Evolutionary conservation across 1,139 yeast species (phyloP).

Genomic region (Saccharomycopsis crataegensis): DNA sequence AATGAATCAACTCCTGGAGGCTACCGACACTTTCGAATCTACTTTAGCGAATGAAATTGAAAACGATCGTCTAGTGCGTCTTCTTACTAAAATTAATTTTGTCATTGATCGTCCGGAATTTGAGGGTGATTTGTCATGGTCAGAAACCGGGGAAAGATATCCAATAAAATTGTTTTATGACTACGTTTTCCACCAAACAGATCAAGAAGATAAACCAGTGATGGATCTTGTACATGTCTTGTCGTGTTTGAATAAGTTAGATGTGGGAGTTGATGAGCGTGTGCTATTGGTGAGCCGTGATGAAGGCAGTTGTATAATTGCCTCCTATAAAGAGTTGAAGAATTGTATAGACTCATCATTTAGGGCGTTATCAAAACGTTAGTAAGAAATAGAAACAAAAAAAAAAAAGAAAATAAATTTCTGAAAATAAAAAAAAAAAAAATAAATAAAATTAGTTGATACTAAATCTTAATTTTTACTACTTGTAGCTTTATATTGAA

Average conservation of each 20-base stretch:
- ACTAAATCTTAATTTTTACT: not conserved
- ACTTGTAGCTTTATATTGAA: not conserved
- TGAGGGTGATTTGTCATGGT: conserved; percentile 49
- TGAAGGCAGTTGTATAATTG: conserved; percentile 72
- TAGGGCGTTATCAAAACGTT: conserved; percentile 20
- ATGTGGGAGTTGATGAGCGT: conserved; percentile 86
- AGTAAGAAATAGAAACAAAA: not conserved
- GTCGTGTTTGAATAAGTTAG: conserved; percentile 74
- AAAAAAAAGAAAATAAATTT: not conserved
- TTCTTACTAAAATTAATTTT: conserved; percentile 73
- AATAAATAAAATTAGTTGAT: not conserved
- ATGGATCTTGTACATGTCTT: conserved; percentile 81
- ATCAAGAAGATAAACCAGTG: conserved; percentile 69
- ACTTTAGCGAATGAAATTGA: conserved; percentile 71
- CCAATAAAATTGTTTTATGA: conserved; percentile 75
- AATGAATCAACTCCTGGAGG: conserved; percentile 49
- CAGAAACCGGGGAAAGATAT: conserved; percentile 70
- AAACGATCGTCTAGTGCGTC: conserved; percentile 78
- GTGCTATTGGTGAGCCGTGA: conserved; percentile 74
- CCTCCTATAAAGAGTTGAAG: conserved; percentile 72
- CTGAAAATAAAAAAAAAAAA: not conserved
- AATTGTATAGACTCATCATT: conserved; percentile 68
- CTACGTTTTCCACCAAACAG: conserved; percentile 77
- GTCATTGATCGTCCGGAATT: conserved; percentile 70
- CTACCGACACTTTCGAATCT: conserved; percentile 59